Evolutionary conservation across 768 basidiomycete genomes (phyloP).

Genomic region (Calocera viscosa): DNA sequence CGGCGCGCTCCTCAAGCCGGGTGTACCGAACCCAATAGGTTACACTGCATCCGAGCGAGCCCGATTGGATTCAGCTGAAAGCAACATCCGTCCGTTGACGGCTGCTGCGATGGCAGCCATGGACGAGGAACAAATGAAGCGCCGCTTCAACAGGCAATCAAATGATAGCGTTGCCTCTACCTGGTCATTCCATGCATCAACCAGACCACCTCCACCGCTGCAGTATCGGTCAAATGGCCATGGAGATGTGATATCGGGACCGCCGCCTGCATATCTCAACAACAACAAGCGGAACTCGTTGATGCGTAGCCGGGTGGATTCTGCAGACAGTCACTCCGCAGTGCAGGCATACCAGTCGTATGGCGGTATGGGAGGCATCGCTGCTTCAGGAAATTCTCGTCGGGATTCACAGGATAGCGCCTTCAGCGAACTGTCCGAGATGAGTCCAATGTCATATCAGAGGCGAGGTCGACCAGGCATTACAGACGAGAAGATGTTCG

Average conservation of each 20-base stretch:
- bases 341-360: neutral
- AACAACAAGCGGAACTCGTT: constrained; percentile 4
- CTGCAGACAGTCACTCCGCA: neutral
- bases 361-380: neutral
- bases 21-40: neutral
- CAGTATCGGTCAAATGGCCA: neutral
- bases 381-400: neutral
- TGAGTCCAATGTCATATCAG: neutral
- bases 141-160: neutral
- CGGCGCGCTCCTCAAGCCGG: neutral
- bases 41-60: neutral
- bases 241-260: neutral
- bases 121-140: neutral
- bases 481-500: constrained; percentile 3
- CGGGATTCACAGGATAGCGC: neutral
- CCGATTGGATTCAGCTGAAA: neutral
- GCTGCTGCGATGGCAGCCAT: neutral
- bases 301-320: neutral
- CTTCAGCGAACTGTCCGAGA: neutral
- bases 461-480: neutral
- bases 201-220: neutral
- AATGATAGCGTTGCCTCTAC: constrained; percentile 1
- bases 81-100: neutral
- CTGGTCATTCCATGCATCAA: neutral
- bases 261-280: neutral